Percentiles rank a stretch among this genome's conserved stretches.
These are phyloP conservation scores for Gyromitra esculenta DNA, from an alignment of 2,329 filamentous ascomycete species.

Conservation along the genomic window DNA sequence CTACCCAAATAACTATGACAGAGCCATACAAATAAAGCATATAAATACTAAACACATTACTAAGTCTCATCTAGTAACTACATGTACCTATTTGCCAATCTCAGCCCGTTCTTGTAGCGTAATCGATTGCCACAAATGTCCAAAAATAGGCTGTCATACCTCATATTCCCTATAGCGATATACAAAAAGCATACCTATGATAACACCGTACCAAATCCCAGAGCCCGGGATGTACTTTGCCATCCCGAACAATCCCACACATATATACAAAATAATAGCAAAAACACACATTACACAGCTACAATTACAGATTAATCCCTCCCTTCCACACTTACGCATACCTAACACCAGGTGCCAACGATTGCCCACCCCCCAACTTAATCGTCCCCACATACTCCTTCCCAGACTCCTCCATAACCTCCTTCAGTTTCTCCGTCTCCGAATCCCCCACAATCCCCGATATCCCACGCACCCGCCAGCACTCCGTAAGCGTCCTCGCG, in stretches of 20 bases:
- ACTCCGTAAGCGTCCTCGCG: conserved; percentile 29
- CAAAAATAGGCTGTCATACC: not conserved
- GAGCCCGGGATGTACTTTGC: not conserved
- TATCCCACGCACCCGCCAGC: conserved; percentile 44
- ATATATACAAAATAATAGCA: not conserved
- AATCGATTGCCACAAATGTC: not conserved
- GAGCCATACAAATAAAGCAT: no score
- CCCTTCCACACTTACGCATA: conserved; percentile 11
- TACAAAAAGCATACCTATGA: not conserved
- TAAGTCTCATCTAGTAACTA: no score
- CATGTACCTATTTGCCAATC: no score
- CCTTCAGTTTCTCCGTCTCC: conserved; percentile 10
- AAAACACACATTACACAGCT: not conserved
- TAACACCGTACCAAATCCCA: not conserved
- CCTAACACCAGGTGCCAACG: conserved; percentile 13
- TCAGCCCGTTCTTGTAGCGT: not conserved
- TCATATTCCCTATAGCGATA: not conserved
- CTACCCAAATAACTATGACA: no score
- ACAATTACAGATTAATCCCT: not conserved
- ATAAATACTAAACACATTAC: no score
- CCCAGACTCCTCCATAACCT: conserved; percentile 11
- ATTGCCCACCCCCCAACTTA: conserved; percentile 34
- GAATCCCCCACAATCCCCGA: conserved; percentile 46
- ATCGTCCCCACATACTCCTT: conserved; percentile 41
- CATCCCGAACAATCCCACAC: not conserved